A percentile compares a stretch with the other conserved stretches of the same genome.
These are phyloP conservation scores for Filosporella fistucella DNA, from an alignment of 495 filamentous ascomycete genomes.

Conservation along the genomic window DNA sequence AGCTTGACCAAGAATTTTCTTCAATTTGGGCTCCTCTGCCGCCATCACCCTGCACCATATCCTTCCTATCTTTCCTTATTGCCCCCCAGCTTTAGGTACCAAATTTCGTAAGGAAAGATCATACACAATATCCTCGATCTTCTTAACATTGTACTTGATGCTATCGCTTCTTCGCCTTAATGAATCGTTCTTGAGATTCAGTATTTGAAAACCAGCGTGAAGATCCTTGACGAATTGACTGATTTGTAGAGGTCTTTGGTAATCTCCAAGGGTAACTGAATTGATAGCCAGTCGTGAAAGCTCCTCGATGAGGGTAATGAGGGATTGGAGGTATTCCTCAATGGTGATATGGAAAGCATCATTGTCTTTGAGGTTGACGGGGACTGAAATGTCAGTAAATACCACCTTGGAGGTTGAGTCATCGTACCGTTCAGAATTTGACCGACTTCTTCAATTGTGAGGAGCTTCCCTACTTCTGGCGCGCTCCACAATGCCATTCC, in stretches of 20 bases:
- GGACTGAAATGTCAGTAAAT: constrained; percentile 53
- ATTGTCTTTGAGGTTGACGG: constrained; percentile 83
- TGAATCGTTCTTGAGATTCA: constrained; percentile 95
- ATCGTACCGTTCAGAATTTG: constrained; percentile 61
- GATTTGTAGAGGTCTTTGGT: constrained; percentile 75
- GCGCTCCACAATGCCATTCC: constrained; percentile 41
- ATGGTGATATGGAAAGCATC: constrained; percentile 94
- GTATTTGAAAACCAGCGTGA: constrained; percentile 90
- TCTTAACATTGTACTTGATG: constrained; percentile 96
- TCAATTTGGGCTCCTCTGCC: no score
- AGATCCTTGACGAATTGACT: constrained; percentile 92
- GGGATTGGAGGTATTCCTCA: constrained; percentile 89
- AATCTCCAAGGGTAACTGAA: constrained; percentile 90
- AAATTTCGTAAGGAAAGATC: constrained; percentile 85
- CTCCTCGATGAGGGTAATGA: constrained; percentile 86
- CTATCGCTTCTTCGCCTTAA: constrained; percentile 83
- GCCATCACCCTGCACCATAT: no score
- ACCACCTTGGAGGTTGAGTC: constrained; percentile 19
- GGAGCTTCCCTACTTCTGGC: constrained; percentile 50
- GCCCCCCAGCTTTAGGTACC: constrained; percentile 49
- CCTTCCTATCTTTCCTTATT: no score
- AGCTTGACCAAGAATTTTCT: no score
- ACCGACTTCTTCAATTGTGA: constrained; percentile 87
- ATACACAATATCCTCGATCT: constrained; percentile 97
- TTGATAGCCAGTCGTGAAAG: constrained; percentile 84